phyloP scores from a whole-genome alignment of 1,284 basidiomycete genomes.

The Xerocomus alliaceus region DNA sequence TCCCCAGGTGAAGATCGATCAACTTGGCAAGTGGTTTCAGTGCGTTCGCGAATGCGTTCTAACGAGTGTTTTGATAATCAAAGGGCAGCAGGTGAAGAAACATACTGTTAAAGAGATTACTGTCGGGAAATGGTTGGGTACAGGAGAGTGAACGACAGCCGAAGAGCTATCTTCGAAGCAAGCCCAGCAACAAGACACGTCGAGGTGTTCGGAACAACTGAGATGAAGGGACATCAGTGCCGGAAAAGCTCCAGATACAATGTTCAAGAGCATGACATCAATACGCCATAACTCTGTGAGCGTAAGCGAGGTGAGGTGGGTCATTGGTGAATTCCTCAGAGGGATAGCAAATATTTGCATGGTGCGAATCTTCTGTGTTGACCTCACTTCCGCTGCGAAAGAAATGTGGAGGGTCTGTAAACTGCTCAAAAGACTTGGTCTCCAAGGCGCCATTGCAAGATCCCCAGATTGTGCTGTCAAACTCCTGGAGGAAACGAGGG shows the following conservation, averaged over 20 bases:
- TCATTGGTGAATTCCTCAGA: conserved; percentile 23
- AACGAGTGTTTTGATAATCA: conserved; percentile 16
- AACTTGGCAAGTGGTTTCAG: conserved; percentile 52
- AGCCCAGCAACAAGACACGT: conserved; percentile 60
- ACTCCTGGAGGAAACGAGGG: conserved; percentile 17
- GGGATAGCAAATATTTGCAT: conserved; percentile 33
- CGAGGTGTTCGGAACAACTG: conserved; percentile 63
- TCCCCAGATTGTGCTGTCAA: conserved; percentile 25
- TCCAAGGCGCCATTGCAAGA: conserved; percentile 35
- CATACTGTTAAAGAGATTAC: conserved; percentile 58
- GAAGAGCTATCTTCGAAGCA: conserved; percentile 68
- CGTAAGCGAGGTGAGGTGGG: conserved; percentile 49
- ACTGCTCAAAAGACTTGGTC: conserved; percentile 27
- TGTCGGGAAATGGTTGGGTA: conserved; percentile 56
- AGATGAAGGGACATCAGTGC: conserved; percentile 55
- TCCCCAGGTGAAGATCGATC: conserved; percentile 61
- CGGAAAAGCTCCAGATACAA: conserved; percentile 55
- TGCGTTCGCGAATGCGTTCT: conserved; percentile 41
- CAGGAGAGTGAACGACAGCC: conserved; percentile 64
- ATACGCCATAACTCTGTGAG: conserved; percentile 62
- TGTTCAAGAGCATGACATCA: conserved; percentile 52
- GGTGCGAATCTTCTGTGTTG: conserved; percentile 33
- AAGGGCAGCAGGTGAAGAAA: conserved; percentile 2
- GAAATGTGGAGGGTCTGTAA: conserved; percentile 31
- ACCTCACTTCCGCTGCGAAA: conserved; percentile 30